phyloP scores from a whole-genome alignment of 2,329 filamentous ascomycete genomes.

The Penicillium glabrum region DNA sequence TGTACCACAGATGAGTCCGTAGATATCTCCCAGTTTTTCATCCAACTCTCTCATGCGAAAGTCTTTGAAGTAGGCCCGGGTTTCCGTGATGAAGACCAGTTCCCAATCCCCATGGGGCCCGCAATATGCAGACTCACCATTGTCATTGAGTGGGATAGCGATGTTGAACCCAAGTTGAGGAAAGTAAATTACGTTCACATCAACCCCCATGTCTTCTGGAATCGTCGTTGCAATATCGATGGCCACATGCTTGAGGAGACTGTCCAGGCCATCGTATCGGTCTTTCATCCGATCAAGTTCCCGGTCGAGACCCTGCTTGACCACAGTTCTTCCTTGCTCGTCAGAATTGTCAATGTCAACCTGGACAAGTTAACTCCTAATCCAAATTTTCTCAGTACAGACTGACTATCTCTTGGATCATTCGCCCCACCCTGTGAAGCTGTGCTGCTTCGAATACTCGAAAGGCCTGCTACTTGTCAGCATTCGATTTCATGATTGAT shows the following conservation, averaged over 20 bases:
- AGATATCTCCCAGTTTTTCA: conserved; percentile 77
- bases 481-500: neutral
- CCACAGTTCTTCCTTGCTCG: conserved; percentile 68
- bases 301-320: conserved; percentile 69
- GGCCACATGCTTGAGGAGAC: conserved; percentile 68
- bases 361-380: conserved; percentile 29
- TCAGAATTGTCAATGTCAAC: conserved; percentile 80
- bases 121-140: conserved; percentile 61
- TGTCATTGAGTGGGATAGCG: conserved; percentile 65
- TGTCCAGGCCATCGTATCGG: conserved; percentile 74
- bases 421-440: conserved; percentile 66
- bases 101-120: conserved; percentile 72
- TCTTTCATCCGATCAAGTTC: conserved; percentile 77
- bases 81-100: conserved; percentile 70
- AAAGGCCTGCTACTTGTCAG: conserved; percentile 49
- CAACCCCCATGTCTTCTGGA: conserved; percentile 55
- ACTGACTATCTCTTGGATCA: conserved; percentile 65
- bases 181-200: conserved; percentile 80
- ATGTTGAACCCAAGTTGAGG: conserved; percentile 90
- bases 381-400: neutral
- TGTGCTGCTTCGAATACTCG: conserved; percentile 58
- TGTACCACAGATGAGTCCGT: conserved; percentile 76
- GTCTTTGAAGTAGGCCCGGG: conserved; percentile 83
- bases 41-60: conserved; percentile 78
- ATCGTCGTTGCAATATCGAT: conserved; percentile 62